A percentile compares a stretch with the other conserved stretches of the same genome.
Conservation (phyloP, 306 rosid species). For the Notholithocarpus densiflorus region DNA sequence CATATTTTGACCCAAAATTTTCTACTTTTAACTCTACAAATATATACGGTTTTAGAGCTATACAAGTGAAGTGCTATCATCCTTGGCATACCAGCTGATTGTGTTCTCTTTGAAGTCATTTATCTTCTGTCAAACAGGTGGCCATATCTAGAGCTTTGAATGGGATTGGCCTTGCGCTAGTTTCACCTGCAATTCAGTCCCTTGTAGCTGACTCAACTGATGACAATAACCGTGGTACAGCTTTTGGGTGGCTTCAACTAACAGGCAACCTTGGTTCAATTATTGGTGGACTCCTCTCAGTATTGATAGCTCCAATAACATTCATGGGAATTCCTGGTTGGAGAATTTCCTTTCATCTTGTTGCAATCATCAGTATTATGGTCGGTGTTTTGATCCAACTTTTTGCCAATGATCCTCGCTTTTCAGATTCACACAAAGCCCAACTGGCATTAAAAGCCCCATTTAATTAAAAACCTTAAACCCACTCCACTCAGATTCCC, state of each 20-base stretch:
- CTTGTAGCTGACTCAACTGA: slow-evolving; percentile 92
- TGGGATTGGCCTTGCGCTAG: slow-evolving; percentile 94
- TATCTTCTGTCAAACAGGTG: slow-evolving; percentile 50
- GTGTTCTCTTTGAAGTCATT: slow-evolving; percentile 39
- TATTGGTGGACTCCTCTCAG: slow-evolving; percentile 75
- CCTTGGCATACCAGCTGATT: slow-evolving; percentile 31
- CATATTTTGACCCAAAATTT: not conserved
- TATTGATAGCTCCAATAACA: slow-evolving; percentile 71
- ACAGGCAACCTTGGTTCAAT: slow-evolving; percentile 83
- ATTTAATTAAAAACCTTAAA: too few relatives aligned
- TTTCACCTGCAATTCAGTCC: slow-evolving; percentile 89
- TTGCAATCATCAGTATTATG: slow-evolving; percentile 69
- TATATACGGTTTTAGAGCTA: slow-evolving; percentile 6
- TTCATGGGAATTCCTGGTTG: slow-evolving; percentile 89
- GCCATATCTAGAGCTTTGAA: slow-evolving; percentile 88
- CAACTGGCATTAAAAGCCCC: too few relatives aligned
- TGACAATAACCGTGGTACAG: slow-evolving; percentile 78
- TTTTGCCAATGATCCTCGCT: slow-evolving; percentile 81
- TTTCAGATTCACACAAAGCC: slow-evolving; percentile 38
- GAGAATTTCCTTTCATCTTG: slow-evolving; percentile 86
- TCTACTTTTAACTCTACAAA: not conserved
- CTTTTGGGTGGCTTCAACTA: slow-evolving; percentile 94
- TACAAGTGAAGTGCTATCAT: slow-evolving; percentile 5
- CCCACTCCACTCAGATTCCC: too few relatives aligned
- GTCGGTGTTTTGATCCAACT: slow-evolving; percentile 64